These are phyloP conservation scores for Ogataea wickerhamii DNA, from an alignment of 805 yeast genomes.

Conservation along the genomic window DNA sequence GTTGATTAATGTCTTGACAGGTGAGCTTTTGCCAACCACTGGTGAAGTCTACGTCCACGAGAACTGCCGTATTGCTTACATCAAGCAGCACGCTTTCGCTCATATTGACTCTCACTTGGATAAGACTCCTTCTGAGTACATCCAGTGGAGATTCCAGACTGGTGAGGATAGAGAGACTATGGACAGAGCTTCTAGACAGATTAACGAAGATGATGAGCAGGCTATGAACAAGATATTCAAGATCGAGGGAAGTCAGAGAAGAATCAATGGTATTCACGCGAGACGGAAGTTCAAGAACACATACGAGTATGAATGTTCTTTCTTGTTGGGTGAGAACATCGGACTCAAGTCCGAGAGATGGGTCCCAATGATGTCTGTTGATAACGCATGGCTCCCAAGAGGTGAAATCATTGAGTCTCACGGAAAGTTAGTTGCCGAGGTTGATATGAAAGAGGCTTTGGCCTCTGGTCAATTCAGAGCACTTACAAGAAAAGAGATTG, in stretches of 20 bases:
- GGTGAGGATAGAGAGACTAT: constrained; percentile 99
- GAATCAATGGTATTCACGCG: constrained; percentile 88
- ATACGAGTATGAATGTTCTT: constrained; percentile 98
- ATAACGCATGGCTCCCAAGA: constrained; percentile 99
- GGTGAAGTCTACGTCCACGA: constrained; percentile 99
- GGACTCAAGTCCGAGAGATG: constrained; percentile 99
- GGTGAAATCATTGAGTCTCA: constrained; percentile 96
- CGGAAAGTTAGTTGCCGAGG: constrained; percentile 99
- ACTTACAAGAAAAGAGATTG: constrained; percentile 99
- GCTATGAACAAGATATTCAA: constrained; percentile 99
- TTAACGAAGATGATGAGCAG: constrained; percentile 94
- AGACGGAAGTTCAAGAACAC: constrained; percentile 99
- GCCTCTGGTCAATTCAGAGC: constrained; percentile 99
- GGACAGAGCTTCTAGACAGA: constrained; percentile 99
- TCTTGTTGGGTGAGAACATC: constrained; percentile 95
- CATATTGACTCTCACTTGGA: constrained; percentile 98
- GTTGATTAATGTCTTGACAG: constrained; percentile 96
- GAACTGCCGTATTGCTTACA: constrained; percentile 99
- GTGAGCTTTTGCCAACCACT: constrained; percentile 96
- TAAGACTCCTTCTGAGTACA: constrained; percentile 99
- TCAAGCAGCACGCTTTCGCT: constrained; percentile 99
- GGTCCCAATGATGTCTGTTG: constrained; percentile 99
- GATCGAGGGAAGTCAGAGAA: constrained; percentile 98
- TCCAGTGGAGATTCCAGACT: constrained; percentile 99
- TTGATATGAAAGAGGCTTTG: constrained; percentile 99